A percentile compares a stretch with the other conserved stretches of the same genome.
Conservation (phyloP, 345 rosid species). For the Xanthoceras sorbifolium region DNA sequence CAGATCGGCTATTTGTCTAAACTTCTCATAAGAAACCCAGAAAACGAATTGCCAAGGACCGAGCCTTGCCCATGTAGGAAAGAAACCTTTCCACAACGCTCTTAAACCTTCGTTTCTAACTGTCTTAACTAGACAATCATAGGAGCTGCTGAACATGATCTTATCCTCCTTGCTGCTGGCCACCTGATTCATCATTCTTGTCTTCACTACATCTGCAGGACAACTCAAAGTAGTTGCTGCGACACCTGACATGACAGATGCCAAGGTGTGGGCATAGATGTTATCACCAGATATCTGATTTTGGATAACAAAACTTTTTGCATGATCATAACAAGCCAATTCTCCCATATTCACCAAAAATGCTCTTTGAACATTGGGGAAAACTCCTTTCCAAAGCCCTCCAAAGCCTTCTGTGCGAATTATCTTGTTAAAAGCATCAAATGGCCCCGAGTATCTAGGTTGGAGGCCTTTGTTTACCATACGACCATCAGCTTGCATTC, state of each 20-base stretch:
- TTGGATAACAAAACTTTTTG: conserved; percentile 61
- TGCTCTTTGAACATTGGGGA: conserved; percentile 86
- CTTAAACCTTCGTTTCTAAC: conserved; percentile 66
- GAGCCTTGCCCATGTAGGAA: conserved; percentile 91
- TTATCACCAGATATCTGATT: conserved; percentile 58
- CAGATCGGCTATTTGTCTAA: conserved; percentile 60
- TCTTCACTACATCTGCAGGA: conserved; percentile 92
- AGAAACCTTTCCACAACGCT: conserved; percentile 89
- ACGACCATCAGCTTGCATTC: conserved; percentile 87
- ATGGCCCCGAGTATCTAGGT: conserved; percentile 66
- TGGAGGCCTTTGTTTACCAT: conserved; percentile 56
- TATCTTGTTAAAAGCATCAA: conserved; percentile 63
- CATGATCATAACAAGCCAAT: conserved; percentile 90
- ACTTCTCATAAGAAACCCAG: conserved; percentile 90
- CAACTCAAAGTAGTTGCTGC: conserved; percentile 77
- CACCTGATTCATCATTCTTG: conserved; percentile 82
- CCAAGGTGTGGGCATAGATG: conserved; percentile 71
- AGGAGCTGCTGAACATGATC: conserved; percentile 54
- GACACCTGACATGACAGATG: conserved; percentile 82
- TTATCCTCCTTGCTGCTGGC: conserved; percentile 34
- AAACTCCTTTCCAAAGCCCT: conserved; percentile 86
- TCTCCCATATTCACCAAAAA: conserved; percentile 94
- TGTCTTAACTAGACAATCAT: conserved; percentile 81
- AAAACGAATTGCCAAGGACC: conserved; percentile 96
- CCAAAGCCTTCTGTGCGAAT: conserved; percentile 52